Percentiles rank a stretch among this genome's conserved stretches.
Conservation (phyloP, 164 flowering plant genomes). For the Annona cherimola region DNA sequence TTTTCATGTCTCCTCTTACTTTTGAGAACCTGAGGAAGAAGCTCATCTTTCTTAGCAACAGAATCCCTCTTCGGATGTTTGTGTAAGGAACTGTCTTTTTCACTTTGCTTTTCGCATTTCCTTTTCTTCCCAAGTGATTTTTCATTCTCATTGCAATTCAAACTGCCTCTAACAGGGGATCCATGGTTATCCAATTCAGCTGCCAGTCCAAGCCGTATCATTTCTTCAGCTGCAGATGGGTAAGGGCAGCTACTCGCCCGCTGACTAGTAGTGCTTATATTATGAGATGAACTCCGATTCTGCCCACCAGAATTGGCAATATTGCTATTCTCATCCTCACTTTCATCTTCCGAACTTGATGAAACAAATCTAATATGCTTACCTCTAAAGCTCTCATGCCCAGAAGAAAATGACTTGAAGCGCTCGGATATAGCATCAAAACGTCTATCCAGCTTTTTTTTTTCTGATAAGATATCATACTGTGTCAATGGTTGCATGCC, state of each 20-base stretch:
- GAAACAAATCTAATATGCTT: slow-evolving; percentile 63
- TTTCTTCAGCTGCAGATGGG: slow-evolving; percentile 83
- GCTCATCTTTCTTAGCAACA: slow-evolving; percentile 5
- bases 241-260: slow-evolving; percentile 73
- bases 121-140: slow-evolving; percentile 41
- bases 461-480: slow-evolving; percentile 31
- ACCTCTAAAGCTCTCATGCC: slow-evolving; percentile 34
- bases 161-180: slow-evolving; percentile 26
- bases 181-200: slow-evolving; percentile 21
- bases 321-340: slow-evolving; percentile 17
- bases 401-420: slow-evolving; percentile 50
- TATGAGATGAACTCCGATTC: slow-evolving; percentile 22
- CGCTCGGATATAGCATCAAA: slow-evolving; percentile 54
- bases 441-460: slow-evolving; percentile 52
- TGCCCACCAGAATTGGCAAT: slow-evolving; percentile 11
- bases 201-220: slow-evolving; percentile 59
- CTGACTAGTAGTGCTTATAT: slow-evolving; percentile 28
- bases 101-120: slow-evolving; percentile 26
- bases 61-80: slow-evolving; percentile 26
- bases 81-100: slow-evolving; percentile 9
- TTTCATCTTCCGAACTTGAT: slow-evolving; percentile 71
- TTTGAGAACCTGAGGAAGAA: neutral
- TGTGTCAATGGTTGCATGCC: slow-evolving; percentile 4
- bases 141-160: slow-evolving; percentile 12
- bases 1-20: neutral